phyloP scores from a whole-genome alignment of 2,329 filamentous ascomycete genomes.

The Epichloe uncinata region DNA sequence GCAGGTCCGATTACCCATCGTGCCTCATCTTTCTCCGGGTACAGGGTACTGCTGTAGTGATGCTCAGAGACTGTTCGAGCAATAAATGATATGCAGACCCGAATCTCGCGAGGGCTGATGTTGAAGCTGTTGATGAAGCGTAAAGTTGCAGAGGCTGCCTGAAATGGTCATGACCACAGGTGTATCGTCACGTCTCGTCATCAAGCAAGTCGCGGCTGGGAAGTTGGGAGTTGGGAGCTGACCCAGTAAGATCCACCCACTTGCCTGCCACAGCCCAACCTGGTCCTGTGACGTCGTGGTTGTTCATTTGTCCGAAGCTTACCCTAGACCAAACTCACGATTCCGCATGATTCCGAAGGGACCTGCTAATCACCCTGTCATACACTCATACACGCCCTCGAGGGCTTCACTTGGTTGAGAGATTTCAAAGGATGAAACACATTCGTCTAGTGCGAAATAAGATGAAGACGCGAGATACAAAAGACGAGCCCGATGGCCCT shows the following conservation, averaged over 20 bases:
- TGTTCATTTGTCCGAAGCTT: not conserved
- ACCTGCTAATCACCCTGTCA: no score
- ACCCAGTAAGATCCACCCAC: not conserved
- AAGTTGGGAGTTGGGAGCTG: no score
- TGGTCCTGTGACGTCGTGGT: constrained; percentile 3
- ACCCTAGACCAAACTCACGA: not conserved
- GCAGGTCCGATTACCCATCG: constrained; percentile 1
- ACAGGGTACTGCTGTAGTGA: not conserved
- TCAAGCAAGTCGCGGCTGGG: not conserved
- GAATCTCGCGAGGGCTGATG: not conserved
- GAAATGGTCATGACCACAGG: not conserved
- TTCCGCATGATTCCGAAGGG: not conserved
- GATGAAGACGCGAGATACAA: no score
- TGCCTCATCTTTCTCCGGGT: constrained; percentile 2
- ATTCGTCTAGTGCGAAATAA: no score
- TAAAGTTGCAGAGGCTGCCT: not conserved
- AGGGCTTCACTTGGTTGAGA: no score
- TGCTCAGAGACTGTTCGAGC: not conserved
- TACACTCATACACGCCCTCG: no score
- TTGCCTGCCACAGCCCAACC: not conserved
- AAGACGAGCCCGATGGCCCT: not conserved
- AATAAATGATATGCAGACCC: not conserved
- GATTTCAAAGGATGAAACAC: no score
- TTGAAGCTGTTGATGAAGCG: not conserved
- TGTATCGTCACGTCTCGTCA: not conserved